Evolutionary conservation across 148 eudicot species (phyloP), one percentile per base, ranked within the genome.

Genomic region (Heliosperma pusillum): DNA sequence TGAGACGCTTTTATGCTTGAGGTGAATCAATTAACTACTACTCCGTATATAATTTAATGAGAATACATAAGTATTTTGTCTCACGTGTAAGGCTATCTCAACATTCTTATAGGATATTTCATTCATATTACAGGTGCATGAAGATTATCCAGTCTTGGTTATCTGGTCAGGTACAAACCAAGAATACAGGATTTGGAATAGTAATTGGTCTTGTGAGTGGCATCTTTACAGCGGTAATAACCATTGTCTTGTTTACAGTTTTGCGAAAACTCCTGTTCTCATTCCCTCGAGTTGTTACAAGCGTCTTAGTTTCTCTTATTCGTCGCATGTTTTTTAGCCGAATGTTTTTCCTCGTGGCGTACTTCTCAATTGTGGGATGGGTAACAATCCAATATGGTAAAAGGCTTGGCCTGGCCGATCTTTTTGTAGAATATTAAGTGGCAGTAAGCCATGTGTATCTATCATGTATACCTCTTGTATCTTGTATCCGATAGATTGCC

Each of bases 331-430:
- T 84, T 70, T 59, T 92, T 22, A 87, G 80, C 69, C 83, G 88
- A 59, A 75, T 77, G 57, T 88, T 90, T 82, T 85, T 90, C 64
- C 80, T 95, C 20, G 69, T 87, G 50, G 87, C 89, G 33, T 95
- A 95, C 85, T 90, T 95, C 72, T 89, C 91, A 20, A 77, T 95
- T 73, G 84, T 83, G 77, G 85, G 96, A 72, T 92, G 94, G 97
- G 70, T 95, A 77, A 83, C 87, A 19, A 75, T 89, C 77, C 89
- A 90, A 72, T 89, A 92, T 77, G 80, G 88, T 26, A 86, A 84
- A 80, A 87, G 81, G 84, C 84, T 95, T 24, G 91, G 93, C 76
- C 84, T 95, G 65, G 74, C 78, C 7, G 86, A 85, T 27, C 80
- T 88, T 66, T 72, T 87, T 72, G 66, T 75, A 58, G 79, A 72